These are phyloP conservation scores for Aspergillus neoniger DNA, from an alignment of 2,329 filamentous ascomycete species.

Conservation along the genomic window DNA sequence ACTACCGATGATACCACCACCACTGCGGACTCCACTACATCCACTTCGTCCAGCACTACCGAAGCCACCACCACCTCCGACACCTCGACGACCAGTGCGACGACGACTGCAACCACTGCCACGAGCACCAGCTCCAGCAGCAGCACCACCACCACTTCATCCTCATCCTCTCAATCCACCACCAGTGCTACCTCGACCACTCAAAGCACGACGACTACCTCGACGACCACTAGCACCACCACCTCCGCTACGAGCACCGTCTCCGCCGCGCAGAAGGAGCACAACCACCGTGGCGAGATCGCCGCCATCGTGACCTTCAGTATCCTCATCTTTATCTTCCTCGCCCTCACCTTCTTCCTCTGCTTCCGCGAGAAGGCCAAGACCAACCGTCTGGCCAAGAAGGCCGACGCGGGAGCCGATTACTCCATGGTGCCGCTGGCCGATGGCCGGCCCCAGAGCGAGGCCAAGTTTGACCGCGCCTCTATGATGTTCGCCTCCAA, in stretches of 20 bases:
- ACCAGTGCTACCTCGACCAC: slow-evolving; percentile 8
- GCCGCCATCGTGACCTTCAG: slow-evolving; percentile 8
- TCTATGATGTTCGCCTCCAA: slow-evolving; percentile 12
- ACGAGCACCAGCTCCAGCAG: not conserved
- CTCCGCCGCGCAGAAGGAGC: not conserved
- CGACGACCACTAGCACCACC: slow-evolving; percentile 7
- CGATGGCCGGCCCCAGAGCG: not conserved
- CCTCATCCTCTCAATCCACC: slow-evolving; percentile 7
- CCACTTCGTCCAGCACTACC: not conserved
- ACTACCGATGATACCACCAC: slow-evolving; percentile 7
- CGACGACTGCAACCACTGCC: not conserved
- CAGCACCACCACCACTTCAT: not conserved
- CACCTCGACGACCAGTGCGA: not conserved
- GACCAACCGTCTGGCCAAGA: not conserved
- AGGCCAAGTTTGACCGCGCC: slow-evolving; percentile 7
- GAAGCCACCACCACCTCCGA: not conserved
- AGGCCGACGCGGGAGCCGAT: not conserved
- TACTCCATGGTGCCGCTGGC: slow-evolving; percentile 7
- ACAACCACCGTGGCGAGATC: slow-evolving; percentile 4
- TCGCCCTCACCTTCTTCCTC: slow-evolving; percentile 2
- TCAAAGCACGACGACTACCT: slow-evolving; percentile 5
- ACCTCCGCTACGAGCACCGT: slow-evolving; percentile 5
- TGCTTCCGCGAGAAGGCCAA: not conserved
- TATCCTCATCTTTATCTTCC: not conserved
- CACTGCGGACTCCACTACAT: not conserved